Conservation (phyloP, 208 protist genomes). For the Endotrypanum monterogeii region DNA sequence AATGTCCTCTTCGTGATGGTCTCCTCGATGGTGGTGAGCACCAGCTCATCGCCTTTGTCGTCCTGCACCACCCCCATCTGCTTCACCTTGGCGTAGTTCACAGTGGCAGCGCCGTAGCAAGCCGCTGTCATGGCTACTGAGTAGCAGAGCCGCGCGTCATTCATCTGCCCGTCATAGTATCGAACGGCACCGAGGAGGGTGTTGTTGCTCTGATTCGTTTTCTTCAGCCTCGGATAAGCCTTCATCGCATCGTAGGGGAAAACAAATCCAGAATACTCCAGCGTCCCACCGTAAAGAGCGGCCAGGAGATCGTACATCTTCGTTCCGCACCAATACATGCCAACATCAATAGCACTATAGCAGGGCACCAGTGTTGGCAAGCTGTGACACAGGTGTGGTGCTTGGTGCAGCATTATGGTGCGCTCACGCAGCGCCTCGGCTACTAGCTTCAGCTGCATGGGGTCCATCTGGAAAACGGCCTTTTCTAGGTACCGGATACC, state of each 20-base stretch:
- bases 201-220: slow-evolving; percentile 51
- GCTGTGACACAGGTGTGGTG: slow-evolving; percentile 91
- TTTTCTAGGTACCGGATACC: slow-evolving; percentile 97
- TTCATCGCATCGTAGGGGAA: slow-evolving; percentile 76
- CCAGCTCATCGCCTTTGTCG: slow-evolving; percentile 42
- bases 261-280: slow-evolving; percentile 87
- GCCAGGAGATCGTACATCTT: slow-evolving; percentile 93
- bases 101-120: slow-evolving; percentile 86
- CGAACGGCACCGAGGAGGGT: slow-evolving; percentile 89
- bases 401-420: slow-evolving; percentile 93
- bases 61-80: slow-evolving; percentile 58
- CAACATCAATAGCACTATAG: slow-evolving; percentile 86
- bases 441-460: slow-evolving; percentile 90
- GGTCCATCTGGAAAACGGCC: slow-evolving; percentile 83
- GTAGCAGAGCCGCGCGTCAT: slow-evolving; percentile 96
- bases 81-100: slow-evolving; percentile 92
- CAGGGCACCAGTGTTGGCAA: slow-evolving; percentile 94
- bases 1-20: slow-evolving; percentile 63
- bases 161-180: slow-evolving; percentile 96
- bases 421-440: slow-evolving; percentile 93
- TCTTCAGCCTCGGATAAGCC: slow-evolving; percentile 73
- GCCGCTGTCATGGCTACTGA: slow-evolving; percentile 93
- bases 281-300: slow-evolving; percentile 68
- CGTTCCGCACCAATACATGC: slow-evolving; percentile 82
- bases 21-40: slow-evolving; percentile 84